Base-by-base conservation (phyloP, 1,284 basidiomycete species). In the Puccinia sorghi region DNA sequence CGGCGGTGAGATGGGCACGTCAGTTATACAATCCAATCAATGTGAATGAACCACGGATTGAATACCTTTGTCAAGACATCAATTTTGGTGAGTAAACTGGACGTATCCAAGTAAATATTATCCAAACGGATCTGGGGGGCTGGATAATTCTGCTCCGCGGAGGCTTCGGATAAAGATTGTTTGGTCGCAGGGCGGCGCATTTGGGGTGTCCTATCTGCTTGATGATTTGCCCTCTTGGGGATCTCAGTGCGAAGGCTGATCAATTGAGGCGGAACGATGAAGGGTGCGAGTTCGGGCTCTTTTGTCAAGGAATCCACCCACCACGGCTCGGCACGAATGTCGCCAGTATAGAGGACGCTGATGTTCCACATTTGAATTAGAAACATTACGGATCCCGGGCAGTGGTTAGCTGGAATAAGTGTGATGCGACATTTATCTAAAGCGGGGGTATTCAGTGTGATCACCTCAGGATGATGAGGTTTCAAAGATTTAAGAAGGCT, bases 281-380 rank as follows among this genome's bases (percentile, higher is more conserved):
- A 83, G 3, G 81, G 80, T 56, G 81, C 81, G 3, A 84, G 76
- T n/a, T 77, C 71, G 0, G 82, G 79, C 39, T 83, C 81, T 4
- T 81, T 72, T 0, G 80, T 79, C n/a, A 84, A 80, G 25, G 82
- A 81, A 43, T 83, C 81, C 54, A 83, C 80, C 81, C 81, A 84
- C 81, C 81, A 82, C 20, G 72, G 52, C 66, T 84, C 83, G 7
- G 83, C 83, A 9, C 83, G 72, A 56, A 83, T 69, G 64, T 84
- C 83, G 9, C 83, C 83, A 5, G 82, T 84, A 72, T 84, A 83
- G 22, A 84, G 77, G n/a, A 83, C 81, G 3, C 81, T 83, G 5
- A 81, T 82, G 0, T 81, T 27, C 17, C 72, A 72, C n/a, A 83
- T 83, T 43, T 84, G 81, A 37, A 84, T 81, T 20, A 84, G 80